A percentile compares a stretch with the other conserved stretches of the same genome.
phyloP scores from a whole-genome alignment of 2,329 filamentous ascomycete species.

The Fusarium dimerum region DNA sequence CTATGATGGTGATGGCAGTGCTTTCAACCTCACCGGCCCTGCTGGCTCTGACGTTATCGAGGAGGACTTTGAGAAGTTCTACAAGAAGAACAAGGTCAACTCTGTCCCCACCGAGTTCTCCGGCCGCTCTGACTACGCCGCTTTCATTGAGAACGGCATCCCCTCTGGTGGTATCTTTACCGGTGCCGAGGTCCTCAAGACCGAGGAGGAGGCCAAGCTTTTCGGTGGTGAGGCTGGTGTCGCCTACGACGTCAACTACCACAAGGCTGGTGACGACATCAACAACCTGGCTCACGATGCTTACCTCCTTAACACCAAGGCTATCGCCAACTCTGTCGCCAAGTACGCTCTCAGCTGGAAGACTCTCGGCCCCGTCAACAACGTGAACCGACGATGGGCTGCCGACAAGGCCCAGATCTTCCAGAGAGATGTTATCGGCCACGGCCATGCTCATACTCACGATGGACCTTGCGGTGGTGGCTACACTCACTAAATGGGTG shows the following conservation, averaged over 20 bases:
- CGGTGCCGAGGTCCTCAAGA: constrained; percentile 66
- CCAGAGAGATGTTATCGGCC: constrained; percentile 20
- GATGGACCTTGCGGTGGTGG: constrained; percentile 33
- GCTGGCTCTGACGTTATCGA: constrained; percentile 62
- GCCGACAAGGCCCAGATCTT: constrained; percentile 32
- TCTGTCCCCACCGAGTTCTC: constrained; percentile 64
- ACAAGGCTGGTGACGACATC: constrained; percentile 45
- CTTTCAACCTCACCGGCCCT: constrained; percentile 56
- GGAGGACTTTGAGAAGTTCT: constrained; percentile 60
- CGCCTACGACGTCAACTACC: constrained; percentile 48
- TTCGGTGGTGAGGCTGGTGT: constrained; percentile 63
- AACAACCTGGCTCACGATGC: constrained; percentile 43
- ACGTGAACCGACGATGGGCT: constrained; percentile 31
- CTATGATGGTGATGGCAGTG: constrained; percentile 62
- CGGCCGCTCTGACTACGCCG: constrained; percentile 67
- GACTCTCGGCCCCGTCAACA: constrained; percentile 31
- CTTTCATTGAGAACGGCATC: constrained; percentile 66
- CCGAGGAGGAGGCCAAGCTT: constrained; percentile 54
- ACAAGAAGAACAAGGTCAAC: constrained; percentile 43
- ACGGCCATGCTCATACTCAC: constrained; percentile 27
- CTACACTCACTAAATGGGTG: constrained; percentile 3
- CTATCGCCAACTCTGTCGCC: constrained; percentile 43
- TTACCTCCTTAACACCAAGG: constrained; percentile 47
- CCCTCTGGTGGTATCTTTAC: constrained; percentile 70
- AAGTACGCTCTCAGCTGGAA: constrained; percentile 43